A percentile compares a stretch with the other conserved stretches of the same genome.
Conservation (phyloP, 495 filamentous ascomycete species). For the Xylaria flabelliformis region DNA sequence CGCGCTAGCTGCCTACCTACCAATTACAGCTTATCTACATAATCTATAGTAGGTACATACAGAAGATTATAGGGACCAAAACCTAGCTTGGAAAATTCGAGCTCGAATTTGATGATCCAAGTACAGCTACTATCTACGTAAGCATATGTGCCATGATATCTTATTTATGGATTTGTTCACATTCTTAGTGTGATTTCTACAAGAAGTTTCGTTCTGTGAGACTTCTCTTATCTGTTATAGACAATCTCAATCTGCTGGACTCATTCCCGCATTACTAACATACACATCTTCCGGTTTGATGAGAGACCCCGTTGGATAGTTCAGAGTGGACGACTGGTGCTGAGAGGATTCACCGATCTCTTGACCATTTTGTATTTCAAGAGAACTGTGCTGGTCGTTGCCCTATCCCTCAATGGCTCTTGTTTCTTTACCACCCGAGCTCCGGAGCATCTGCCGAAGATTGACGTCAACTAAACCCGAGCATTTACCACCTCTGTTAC, state of each 20-base stretch:
- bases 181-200: background rate
- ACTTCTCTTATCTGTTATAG: no score
- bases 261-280: no score
- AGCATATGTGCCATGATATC: background rate
- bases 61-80: background rate
- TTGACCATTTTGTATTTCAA: background rate
- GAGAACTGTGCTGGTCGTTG: background rate
- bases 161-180: background rate
- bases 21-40: background rate
- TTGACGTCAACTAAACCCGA: slow-evolving; percentile 67
- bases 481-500: slow-evolving; percentile 68
- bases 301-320: no score
- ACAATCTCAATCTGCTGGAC: no score
- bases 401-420: slow-evolving; percentile 31
- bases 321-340: no score
- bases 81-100: slow-evolving; percentile 22
- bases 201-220: background rate
- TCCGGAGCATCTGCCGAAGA: slow-evolving; percentile 71
- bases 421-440: slow-evolving; percentile 48
- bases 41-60: background rate
- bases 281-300: no score
- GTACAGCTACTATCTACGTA: background rate
- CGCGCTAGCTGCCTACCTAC: no score
- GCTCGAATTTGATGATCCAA: background rate
- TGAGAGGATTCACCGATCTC: no score